A percentile compares a stretch with the other conserved stretches of the same genome.
These are phyloP conservation scores for Calycina marina DNA, from an alignment of 2,329 filamentous ascomycete species.

Conservation along the genomic window DNA sequence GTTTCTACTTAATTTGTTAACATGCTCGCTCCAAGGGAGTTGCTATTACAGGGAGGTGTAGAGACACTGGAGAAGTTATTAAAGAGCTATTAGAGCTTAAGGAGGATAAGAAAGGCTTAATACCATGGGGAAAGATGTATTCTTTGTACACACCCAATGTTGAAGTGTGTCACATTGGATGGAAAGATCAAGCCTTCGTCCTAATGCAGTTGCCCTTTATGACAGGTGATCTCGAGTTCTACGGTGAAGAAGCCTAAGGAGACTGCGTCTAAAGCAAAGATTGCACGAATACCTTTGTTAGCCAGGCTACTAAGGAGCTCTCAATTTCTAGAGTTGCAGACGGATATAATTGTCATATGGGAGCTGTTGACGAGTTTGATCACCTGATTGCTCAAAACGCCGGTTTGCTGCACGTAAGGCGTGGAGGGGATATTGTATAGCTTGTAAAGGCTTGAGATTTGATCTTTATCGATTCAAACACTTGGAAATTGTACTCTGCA, in stretches of 20 bases:
- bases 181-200: slow-evolving; percentile 4
- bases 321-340: slow-evolving; percentile 1
- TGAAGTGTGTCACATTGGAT: slow-evolving; percentile 1
- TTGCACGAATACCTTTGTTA: slow-evolving; percentile 1
- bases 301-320: background rate
- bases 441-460: too few species aligned
- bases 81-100: slow-evolving; percentile 2
- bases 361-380: slow-evolving; percentile 4
- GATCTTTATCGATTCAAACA: too few species aligned
- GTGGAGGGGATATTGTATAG: too few species aligned
- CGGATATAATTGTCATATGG: slow-evolving; percentile 4
- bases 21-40: background rate
- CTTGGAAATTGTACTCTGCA: too few species aligned
- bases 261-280: slow-evolving; percentile 5
- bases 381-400: slow-evolving; percentile 3
- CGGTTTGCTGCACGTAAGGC: slow-evolving; percentile 1
- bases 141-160: background rate
- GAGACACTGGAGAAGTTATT: background rate
- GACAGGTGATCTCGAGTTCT: background rate
- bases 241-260: slow-evolving; percentile 3
- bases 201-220: slow-evolving; percentile 3
- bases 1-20: slow-evolving; percentile 2
- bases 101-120: slow-evolving; percentile 2
- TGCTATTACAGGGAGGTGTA: background rate
- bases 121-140: slow-evolving; percentile 3